Evolutionary conservation across 2,329 filamentous ascomycete genomes (phyloP).

Genomic region (Alternaria ventricosa): DNA sequence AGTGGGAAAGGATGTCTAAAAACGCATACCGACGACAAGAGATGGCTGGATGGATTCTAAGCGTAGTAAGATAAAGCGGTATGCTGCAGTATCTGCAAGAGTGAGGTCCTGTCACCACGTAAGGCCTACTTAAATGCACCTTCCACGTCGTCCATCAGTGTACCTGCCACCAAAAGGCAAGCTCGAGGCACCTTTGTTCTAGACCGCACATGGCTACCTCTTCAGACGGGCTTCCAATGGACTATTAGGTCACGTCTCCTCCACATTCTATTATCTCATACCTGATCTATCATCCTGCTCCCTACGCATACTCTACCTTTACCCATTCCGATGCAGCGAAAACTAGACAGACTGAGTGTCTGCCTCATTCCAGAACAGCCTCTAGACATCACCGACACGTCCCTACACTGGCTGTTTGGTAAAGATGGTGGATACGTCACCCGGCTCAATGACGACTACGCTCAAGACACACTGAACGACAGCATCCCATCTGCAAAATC

Average conservation of each 20-base stretch:
- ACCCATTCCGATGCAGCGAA: background rate
- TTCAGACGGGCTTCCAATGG: background rate
- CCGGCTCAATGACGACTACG: background rate
- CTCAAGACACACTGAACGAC: background rate
- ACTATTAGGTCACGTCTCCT: background rate
- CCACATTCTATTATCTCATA: background rate
- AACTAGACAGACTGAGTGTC: slow-evolving; percentile 12
- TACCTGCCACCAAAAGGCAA: background rate
- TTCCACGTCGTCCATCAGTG: background rate
- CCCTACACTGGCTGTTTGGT: slow-evolving; percentile 12
- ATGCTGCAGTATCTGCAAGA: background rate
- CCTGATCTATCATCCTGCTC: background rate
- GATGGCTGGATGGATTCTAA: background rate
- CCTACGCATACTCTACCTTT: background rate
- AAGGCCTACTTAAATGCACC: background rate
- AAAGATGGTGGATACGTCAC: slow-evolving; percentile 6
- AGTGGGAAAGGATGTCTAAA: background rate
- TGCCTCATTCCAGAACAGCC: slow-evolving; percentile 12
- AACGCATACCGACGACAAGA: background rate
- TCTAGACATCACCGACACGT: background rate
- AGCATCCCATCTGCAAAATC: slow-evolving; percentile 1
- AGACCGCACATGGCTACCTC: background rate
- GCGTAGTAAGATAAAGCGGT: background rate
- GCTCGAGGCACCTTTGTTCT: background rate
- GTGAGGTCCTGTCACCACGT: background rate